Evolutionary conservation across 805 yeast genomes (phyloP).

Genomic region (Kluyveromyces wickerhamii): DNA sequence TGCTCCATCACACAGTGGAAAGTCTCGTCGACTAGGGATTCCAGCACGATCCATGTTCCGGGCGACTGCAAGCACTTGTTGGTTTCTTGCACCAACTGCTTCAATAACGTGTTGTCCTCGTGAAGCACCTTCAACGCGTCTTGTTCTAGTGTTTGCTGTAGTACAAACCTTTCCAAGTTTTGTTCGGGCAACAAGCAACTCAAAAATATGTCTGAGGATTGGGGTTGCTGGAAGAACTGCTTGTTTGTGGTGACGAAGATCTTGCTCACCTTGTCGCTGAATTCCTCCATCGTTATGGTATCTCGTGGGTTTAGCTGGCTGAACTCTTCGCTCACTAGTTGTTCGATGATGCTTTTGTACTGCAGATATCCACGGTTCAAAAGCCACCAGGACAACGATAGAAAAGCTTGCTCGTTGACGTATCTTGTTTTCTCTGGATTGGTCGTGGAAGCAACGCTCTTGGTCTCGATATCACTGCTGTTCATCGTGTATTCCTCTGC

Average conservation of each 20-base stretch:
- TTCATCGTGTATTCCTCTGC: neutral
- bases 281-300: constrained; percentile 56
- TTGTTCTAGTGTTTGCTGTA: constrained; percentile 44
- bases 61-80: constrained; percentile 32
- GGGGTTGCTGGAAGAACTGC: constrained; percentile 31
- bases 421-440: constrained; percentile 33
- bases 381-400: constrained; percentile 91
- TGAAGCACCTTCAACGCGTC: constrained; percentile 30
- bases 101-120: constrained; percentile 26
- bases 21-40: constrained; percentile 23
- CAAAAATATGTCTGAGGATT: constrained; percentile 21
- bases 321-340: constrained; percentile 53
- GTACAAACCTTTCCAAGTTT: constrained; percentile 43
- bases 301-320: constrained; percentile 61
- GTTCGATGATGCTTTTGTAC: constrained; percentile 45
- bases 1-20: constrained; percentile 23
- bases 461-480: constrained; percentile 1
- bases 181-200: constrained; percentile 41
- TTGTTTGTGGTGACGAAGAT: constrained; percentile 24
- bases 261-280: constrained; percentile 38
- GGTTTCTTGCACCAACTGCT: constrained; percentile 38
- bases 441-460: neutral
- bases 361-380: constrained; percentile 76
- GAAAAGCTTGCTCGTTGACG: constrained; percentile 67
- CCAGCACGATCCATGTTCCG: constrained; percentile 22